Conservation (phyloP, 768 basidiomycete species). For the Termitomyces sp. region DNA sequence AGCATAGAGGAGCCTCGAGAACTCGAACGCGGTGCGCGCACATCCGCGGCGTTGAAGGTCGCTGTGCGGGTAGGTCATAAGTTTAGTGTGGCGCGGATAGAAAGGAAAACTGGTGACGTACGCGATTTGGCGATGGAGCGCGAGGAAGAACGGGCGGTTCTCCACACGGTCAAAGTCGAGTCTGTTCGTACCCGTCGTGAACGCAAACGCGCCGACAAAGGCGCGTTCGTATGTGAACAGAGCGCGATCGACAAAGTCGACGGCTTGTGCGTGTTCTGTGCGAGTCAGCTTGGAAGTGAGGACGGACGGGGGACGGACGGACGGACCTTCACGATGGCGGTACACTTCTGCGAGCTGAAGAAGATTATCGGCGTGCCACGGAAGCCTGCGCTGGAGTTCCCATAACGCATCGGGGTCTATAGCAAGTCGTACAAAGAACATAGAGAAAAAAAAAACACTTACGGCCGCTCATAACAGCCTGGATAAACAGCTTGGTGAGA, state of each 20-base stretch:
- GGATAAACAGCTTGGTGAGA: constrained; percentile 75
- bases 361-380: constrained; percentile 92
- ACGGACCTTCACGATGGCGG: constrained; percentile 78
- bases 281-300: not conserved
- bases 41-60: constrained; percentile 88
- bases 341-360: constrained; percentile 83
- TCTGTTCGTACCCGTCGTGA: constrained; percentile 74
- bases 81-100: not conserved
- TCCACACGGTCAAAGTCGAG: constrained; percentile 90
- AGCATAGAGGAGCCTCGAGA: constrained; percentile 76
- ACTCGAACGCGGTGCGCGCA: constrained; percentile 86
- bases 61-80: too few relatives aligned
- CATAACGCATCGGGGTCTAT: constrained; percentile 77
- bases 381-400: constrained; percentile 66
- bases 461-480: constrained; percentile 80
- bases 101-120: constrained; percentile 27
- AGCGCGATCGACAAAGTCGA: constrained; percentile 89
- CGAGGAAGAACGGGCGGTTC: constrained; percentile 90
- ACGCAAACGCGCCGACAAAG: constrained; percentile 81
- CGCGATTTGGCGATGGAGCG: constrained; percentile 78
- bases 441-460: constrained; percentile 16
- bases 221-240: constrained; percentile 91
- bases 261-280: constrained; percentile 74
- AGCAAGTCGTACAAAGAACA: not conserved
- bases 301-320: not conserved